Evolutionary conservation across 2,329 filamentous ascomycete species (phyloP).

Genomic region (Fusarium albidum): DNA sequence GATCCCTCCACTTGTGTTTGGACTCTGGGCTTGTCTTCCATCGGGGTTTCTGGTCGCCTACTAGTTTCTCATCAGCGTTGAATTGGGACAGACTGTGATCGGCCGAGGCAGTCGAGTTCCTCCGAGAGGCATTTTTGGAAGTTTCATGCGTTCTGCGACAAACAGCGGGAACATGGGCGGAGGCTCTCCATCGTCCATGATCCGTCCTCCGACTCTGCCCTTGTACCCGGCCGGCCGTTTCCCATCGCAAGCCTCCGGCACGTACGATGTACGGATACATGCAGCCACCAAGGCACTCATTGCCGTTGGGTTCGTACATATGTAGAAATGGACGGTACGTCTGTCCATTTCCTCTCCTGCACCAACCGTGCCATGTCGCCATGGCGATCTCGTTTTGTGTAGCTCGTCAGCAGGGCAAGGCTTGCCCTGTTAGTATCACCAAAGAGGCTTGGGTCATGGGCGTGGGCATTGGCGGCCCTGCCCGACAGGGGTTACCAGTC

Average conservation of each 20-base stretch:
- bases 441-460: constrained; percentile 27
- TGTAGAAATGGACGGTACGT: no score
- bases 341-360: constrained; percentile 22
- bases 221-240: constrained; percentile 10
- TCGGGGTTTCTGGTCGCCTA: constrained; percentile 11
- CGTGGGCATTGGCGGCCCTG: constrained; percentile 3
- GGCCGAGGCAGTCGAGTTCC: no score
- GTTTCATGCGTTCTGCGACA: constrained; percentile 1
- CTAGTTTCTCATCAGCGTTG: no score
- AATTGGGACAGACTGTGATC: no score
- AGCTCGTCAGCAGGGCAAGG: constrained; percentile 16
- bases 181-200: not conserved
- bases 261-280: constrained; percentile 31
- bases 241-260: constrained; percentile 32
- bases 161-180: not conserved
- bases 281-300: constrained; percentile 22
- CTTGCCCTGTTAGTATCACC: constrained; percentile 28
- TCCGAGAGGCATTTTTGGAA: no score
- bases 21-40: constrained; percentile 22
- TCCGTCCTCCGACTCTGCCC: constrained; percentile 20
- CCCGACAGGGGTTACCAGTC: no score
- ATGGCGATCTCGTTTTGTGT: constrained; percentile 21
- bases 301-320: constrained; percentile 16
- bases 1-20: constrained; percentile 5
- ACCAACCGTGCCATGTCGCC: constrained; percentile 25